Base-by-base conservation (phyloP, 768 basidiomycete species). In the Dentipellis sp. region DNA sequence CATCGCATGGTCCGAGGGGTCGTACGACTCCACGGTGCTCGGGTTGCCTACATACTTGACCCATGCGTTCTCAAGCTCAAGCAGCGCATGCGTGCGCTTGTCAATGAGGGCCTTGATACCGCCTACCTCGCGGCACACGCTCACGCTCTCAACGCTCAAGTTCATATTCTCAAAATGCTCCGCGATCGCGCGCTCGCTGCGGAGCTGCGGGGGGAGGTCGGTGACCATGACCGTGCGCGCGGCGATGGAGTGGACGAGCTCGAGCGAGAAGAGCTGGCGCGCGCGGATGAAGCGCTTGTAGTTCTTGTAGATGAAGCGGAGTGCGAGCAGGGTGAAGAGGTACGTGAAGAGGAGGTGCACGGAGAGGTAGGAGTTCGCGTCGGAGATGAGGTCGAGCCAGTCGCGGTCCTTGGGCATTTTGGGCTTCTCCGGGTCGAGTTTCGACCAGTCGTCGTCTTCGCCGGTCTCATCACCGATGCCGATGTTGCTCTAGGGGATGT, bases 111-210 rank as follows among this genome's bases (percentile, higher is more conserved):
- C 66, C 55, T 86, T 85, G 55, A 97, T 67, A 10, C 78, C 76
- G 7, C 82, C 84, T 1, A 94, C 86, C 62, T 97, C 90, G 50
- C 95, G 75, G 64, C 86, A 91, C 0, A 97, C 79, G 11, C 82
- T 90, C 40, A 97, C 92, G 66, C 92, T 94, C 74, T 99, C 95
- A 1, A 99, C 94, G 35, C 77, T 79, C 60, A 94, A 72, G 8
- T 80, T 80, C 81, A 97, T 83, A 62, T 84, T 81, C 69, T 97
- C 95, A 66, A 97, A 97, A 68, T 97, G 97, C 60, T 93, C 91
- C 0, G 93, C 91, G 16, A 98, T 75, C 0, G 89, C 78, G 10
- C 86, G 81, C 66, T 97, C 95, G 9, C 86, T 83, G 62, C 85
- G 85, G 2, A 98, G 76, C 60, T 94, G 88, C n/a, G 72, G 71